A percentile compares a stretch with the other conserved stretches of the same genome.
phyloP scores from a whole-genome alignment of 257 asterid genomes.

The Capsicum pubescens region DNA sequence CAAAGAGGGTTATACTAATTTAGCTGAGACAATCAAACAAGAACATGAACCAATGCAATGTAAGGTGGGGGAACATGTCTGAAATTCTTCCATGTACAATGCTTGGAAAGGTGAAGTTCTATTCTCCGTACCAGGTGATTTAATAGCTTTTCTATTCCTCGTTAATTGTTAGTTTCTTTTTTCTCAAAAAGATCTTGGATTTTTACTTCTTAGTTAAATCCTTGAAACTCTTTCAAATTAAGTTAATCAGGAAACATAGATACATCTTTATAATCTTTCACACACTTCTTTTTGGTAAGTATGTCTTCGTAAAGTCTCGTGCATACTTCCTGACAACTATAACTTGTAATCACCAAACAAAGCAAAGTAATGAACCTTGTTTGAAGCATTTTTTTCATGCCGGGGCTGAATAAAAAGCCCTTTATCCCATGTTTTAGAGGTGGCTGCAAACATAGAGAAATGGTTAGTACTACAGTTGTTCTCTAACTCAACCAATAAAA shows the following conservation, averaged over 20 bases:
- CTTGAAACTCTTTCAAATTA: neutral
- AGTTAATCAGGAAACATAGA: constrained; percentile 12
- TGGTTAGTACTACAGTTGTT: neutral
- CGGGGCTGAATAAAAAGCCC: constrained; percentile 77
- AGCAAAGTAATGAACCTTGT: constrained; percentile 56
- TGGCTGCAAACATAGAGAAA: constrained; percentile 59
- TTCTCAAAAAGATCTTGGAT: neutral
- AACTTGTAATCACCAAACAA: constrained; percentile 20
- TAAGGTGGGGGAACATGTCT: neutral
- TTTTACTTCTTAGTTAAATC: neutral
- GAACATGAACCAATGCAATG: neutral
- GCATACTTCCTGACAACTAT: neutral
- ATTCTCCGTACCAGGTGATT: neutral
- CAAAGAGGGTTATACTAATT: neutral
- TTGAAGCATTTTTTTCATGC: constrained; percentile 55
- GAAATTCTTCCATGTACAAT: constrained; percentile 17
- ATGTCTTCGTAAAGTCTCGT: neutral
- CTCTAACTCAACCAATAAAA: constrained; percentile 14
- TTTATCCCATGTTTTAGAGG: constrained; percentile 72
- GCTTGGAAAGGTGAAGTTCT: constrained; percentile 14
- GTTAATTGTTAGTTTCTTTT: constrained; percentile 9
- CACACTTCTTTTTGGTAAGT: constrained; percentile 22
- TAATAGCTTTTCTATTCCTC: neutral
- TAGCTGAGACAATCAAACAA: constrained; percentile 16
- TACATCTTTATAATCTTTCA: neutral